Base-by-base conservation (phyloP, 2,329 filamentous ascomycete genomes). In the Blastomyces silverae region DNA sequence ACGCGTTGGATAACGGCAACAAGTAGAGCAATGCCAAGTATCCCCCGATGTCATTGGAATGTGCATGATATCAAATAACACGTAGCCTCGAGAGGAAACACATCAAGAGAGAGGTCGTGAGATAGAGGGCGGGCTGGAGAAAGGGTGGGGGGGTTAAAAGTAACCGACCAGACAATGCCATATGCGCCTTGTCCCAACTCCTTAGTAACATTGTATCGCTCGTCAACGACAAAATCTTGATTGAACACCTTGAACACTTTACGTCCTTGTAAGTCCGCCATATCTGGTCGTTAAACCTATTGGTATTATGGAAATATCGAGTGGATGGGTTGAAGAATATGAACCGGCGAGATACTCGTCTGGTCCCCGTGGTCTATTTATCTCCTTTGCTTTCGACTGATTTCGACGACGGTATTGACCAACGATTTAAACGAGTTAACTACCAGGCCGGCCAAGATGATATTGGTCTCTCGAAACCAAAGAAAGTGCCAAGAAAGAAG, bases 241-340 rank as follows among this genome's bases (percentile, higher is more conserved):
- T 97, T 97, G 82, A 99, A 99, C 78, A 99, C 92, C 87, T 96
- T 96, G 85, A 96, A 97, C 79, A 93, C 86, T 85, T 96, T 97
- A 80, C 92, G 89, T 75, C 87, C 87, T 68, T 81, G 79, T 67
- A 87, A 78, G 72, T 87, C 84, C 70, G 81, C 78, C 85, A 87
- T 87, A 73, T 65, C 75, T 37, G 22, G 37, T 59, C 1, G 56
- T 52, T 25, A 37, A 52, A 52, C n/a, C 48, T 10, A 52, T 37
- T 56, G 28, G 28, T 20, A 8, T 56, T 31, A 17, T 6, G 5
- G 17, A 34, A 7, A 11, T 15, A 57, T 39, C 10, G 20, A 25
- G 17, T 39, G 55, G 31, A 37, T 57, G 39, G 34, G 10, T 1
- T 0, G 4, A 42, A n/a, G 34, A 2, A 8, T 42, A 58, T 56